phyloP scores from a whole-genome alignment of 495 filamentous ascomycete genomes.

The Amphirosellinia nigrospora region DNA sequence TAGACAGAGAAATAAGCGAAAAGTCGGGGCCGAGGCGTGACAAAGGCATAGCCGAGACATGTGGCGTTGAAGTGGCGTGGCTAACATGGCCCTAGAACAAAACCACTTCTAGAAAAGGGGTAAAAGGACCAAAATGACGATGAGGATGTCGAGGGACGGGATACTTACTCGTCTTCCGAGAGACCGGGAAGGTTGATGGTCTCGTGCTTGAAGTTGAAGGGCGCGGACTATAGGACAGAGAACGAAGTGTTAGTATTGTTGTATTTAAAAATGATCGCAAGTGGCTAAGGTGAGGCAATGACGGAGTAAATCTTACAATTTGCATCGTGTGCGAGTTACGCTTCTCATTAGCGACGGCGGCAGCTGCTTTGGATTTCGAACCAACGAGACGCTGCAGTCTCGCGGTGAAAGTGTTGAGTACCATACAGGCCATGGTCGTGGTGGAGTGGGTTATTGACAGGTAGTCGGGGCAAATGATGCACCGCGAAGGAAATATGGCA shows the following conservation, averaged over 20 bases:
- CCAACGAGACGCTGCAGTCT: slow-evolving; percentile 35
- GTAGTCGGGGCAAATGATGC: background rate
- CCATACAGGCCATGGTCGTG: slow-evolving; percentile 30
- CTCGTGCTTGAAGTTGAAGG: slow-evolving; percentile 55
- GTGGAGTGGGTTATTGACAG: background rate
- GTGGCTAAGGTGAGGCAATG: background rate
- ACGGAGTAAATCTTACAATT: slow-evolving; percentile 31
- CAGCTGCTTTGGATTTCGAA: slow-evolving; percentile 28
- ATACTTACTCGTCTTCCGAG: slow-evolving; percentile 51
- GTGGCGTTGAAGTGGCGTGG: background rate
- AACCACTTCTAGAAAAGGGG: background rate
- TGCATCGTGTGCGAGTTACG: slow-evolving; percentile 26
- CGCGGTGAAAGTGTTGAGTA: slow-evolving; percentile 29
- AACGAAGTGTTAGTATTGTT: slow-evolving; percentile 29
- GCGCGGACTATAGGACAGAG: slow-evolving; percentile 45
- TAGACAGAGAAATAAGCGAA: background rate
- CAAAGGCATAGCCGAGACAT: slow-evolving; percentile 12
- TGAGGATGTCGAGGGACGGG: background rate
- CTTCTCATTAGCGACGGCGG: slow-evolving; percentile 28
- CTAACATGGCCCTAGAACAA: background rate
- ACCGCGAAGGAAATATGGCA: background rate
- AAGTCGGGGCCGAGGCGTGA: slow-evolving; percentile 4
- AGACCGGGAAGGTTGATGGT: slow-evolving; percentile 46
- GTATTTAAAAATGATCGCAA: background rate
- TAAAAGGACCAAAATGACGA: background rate